These are phyloP conservation scores for Huntiella moniliformis DNA, from an alignment of 2,329 filamentous ascomycete genomes.

Conservation along the genomic window DNA sequence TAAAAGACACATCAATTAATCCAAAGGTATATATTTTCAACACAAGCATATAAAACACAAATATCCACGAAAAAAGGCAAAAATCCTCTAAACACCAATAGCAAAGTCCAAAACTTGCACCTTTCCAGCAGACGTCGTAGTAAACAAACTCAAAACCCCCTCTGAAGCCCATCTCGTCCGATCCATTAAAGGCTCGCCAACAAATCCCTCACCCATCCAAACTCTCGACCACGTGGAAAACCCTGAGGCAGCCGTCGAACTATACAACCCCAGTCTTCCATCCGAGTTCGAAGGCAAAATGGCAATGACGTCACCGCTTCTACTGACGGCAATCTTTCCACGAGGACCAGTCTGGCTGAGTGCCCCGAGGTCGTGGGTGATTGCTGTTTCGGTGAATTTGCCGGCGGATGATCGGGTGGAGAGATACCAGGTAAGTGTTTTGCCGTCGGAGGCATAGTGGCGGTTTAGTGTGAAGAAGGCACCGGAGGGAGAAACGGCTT, in stretches of 20 bases:
- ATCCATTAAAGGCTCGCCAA: constrained; percentile 13
- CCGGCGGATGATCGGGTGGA: constrained; percentile 4
- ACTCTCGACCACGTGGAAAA: constrained; percentile 11
- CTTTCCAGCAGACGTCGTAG: constrained; percentile 7
- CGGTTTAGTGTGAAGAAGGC: constrained; percentile 13
- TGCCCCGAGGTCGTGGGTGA: constrained; percentile 8
- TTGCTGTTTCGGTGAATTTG: constrained; percentile 11
- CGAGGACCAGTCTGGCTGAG: constrained; percentile 12
- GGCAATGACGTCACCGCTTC: constrained; percentile 12
- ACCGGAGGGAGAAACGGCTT: constrained; percentile 11
- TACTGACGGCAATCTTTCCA: constrained; percentile 13
- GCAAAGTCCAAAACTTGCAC: constrained; percentile 5
- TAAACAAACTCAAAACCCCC: constrained; percentile 9
- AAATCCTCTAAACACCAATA: not conserved
- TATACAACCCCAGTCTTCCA: constrained; percentile 12
- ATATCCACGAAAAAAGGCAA: not conserved
- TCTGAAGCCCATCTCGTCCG: constrained; percentile 7
- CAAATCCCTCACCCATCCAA: constrained; percentile 6
- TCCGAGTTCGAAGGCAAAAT: constrained; percentile 12
- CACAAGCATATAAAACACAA: not conserved
- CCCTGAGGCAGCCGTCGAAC: not conserved
- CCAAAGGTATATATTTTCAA: not conserved
- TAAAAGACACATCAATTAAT: no score
- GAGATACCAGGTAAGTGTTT: constrained; percentile 10
- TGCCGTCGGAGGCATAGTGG: constrained; percentile 9